Conservation (phyloP, 2,329 filamentous ascomycete genomes). For the Cladosporium austrohemisphaericum region DNA sequence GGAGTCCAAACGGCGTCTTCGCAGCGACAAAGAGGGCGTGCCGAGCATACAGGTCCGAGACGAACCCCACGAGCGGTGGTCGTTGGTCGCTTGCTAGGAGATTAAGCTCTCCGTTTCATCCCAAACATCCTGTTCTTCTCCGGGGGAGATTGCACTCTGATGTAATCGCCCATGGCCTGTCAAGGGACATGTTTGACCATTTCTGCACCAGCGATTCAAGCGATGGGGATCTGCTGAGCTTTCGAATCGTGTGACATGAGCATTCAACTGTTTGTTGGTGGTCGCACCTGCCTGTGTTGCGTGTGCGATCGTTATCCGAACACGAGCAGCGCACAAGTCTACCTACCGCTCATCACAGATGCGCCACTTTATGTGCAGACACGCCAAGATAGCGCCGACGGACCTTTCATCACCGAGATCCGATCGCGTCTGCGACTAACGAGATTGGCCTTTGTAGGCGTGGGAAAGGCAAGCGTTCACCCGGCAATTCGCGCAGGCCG, state of each 20-base stretch:
- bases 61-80: neutral
- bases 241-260: neutral
- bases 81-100: slow-evolving; percentile 6
- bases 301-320: too few relatives aligned
- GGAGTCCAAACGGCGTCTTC: neutral
- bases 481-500: too few relatives aligned
- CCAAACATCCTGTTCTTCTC: too few relatives aligned
- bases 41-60: neutral
- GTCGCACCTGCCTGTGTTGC: too few relatives aligned
- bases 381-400: slow-evolving; percentile 4
- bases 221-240: neutral
- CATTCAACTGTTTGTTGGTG: too few relatives aligned
- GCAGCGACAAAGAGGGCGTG: neutral
- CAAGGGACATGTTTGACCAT: too few relatives aligned
- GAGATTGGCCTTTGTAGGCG: too few relatives aligned
- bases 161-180: too few relatives aligned
- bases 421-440: too few relatives aligned
- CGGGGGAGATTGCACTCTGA: slow-evolving; percentile 8
- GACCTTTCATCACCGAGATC: slow-evolving; percentile 7
- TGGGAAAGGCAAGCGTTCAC: too few relatives aligned
- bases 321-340: too few relatives aligned
- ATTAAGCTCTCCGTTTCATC: slow-evolving; percentile 12
- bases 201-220: slow-evolving; percentile 5
- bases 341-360: neutral
- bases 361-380: neutral